Evolutionary conservation across 2,329 filamentous ascomycete species (phyloP).

Genomic region (Pyricularia sp.): DNA sequence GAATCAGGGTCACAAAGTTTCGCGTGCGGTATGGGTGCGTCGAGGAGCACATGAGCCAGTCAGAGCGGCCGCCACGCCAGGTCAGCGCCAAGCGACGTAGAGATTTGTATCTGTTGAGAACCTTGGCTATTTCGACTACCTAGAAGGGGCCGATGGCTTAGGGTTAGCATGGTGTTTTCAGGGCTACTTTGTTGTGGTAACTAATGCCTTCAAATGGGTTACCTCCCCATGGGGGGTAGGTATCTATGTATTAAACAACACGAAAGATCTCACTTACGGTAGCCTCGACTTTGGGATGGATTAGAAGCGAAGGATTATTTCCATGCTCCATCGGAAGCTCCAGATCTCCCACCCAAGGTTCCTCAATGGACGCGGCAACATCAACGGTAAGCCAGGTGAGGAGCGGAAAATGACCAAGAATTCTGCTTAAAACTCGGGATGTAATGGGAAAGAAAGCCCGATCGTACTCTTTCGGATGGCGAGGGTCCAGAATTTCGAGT

Average conservation of each 20-base stretch:
- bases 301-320: too few species aligned
- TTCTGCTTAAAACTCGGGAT: neutral
- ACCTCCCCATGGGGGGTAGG: too few species aligned
- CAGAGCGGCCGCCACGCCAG: neutral
- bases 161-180: neutral
- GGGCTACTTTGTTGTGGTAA: neutral
- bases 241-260: neutral
- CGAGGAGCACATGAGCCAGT: neutral
- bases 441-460: neutral
- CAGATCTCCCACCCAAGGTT: neutral
- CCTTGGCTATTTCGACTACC: neutral
- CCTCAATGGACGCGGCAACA: neutral
- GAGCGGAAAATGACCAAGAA: neutral
- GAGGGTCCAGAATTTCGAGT: neutral
- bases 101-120: neutral
- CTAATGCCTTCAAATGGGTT: neutral
- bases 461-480: neutral
- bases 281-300: neutral
- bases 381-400: neutral
- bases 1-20: neutral
- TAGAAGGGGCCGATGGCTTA: neutral
- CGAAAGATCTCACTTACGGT: neutral
- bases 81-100: neutral
- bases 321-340: neutral
- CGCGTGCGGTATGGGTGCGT: neutral